Evolutionary conservation across 495 filamentous ascomycete species (phyloP).

Genomic region (Terfezia boudieri): DNA sequence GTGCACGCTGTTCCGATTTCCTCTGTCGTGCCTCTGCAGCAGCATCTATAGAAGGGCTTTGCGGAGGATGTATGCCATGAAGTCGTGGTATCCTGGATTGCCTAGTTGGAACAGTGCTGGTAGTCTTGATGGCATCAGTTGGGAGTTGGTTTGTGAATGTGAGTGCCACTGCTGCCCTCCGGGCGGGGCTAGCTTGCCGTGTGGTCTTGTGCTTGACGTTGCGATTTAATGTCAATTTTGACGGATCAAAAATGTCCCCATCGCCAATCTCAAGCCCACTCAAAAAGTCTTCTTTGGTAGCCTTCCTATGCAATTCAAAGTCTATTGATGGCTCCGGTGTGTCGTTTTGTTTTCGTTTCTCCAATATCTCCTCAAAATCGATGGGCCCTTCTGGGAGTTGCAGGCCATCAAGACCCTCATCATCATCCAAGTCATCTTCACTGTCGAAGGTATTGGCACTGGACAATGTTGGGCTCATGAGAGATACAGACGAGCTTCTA

Average conservation of each 20-base stretch:
- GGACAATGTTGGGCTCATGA: slow-evolving; percentile 62
- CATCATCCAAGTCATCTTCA: slow-evolving; percentile 28
- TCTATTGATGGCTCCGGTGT: slow-evolving; percentile 5
- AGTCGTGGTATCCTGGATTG: slow-evolving; percentile 8
- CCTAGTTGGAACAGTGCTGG: slow-evolving; percentile 13
- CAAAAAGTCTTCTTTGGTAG: slow-evolving; percentile 60
- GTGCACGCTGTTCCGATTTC: slow-evolving; percentile 36
- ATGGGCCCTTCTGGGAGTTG: slow-evolving; percentile 63
- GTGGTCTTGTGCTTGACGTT: slow-evolving; percentile 70
- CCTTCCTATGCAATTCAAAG: not conserved
- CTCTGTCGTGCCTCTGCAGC: slow-evolving; percentile 30
- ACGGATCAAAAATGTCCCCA: slow-evolving; percentile 47
- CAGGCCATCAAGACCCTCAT: slow-evolving; percentile 70
- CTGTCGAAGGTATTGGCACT: slow-evolving; percentile 66
- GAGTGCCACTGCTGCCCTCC: slow-evolving; percentile 57
- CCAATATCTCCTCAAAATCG: slow-evolving; percentile 52
- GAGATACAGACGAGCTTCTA: slow-evolving; percentile 66
- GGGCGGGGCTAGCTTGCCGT: slow-evolving; percentile 38
- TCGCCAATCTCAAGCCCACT: slow-evolving; percentile 70
- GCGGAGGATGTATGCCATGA: slow-evolving; percentile 19
- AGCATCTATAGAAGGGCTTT: not conserved
- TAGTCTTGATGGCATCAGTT: slow-evolving; percentile 27
- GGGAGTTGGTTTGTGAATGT: slow-evolving; percentile 64
- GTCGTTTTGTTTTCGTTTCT: slow-evolving; percentile 30
- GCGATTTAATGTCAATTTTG: slow-evolving; percentile 68